Base-by-base conservation (phyloP, 2,329 filamentous ascomycete genomes). In the Fusarium camptoceras region DNA sequence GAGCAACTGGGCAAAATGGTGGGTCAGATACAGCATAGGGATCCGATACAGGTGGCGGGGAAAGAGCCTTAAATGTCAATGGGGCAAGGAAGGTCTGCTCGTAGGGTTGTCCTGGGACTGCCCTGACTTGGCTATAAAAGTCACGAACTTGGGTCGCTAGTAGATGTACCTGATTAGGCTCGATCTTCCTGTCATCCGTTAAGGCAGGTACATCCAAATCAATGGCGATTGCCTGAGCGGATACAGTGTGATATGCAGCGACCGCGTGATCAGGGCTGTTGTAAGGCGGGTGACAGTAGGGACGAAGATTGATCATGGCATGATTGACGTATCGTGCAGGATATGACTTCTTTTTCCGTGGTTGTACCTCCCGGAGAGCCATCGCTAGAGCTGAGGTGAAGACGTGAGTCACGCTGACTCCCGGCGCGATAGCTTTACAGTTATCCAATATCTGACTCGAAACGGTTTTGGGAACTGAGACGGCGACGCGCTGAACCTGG, bases 131-230 rank as follows among this genome's bases (percentile, higher is more conserved):
- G 8, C 14, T 34, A 0, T 61, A 51, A 2, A 59, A n/a, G 4
- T 51, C 44, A 25, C 18, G 44, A 7, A 60, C 44, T 1, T 31
- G 1, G 2, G 14, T 16, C 2, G 28, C 55, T 3, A 44, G 6
- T 10, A 18, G 4, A 9, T 37, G 3, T 5, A 61, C 4, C 4
- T 16, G 8, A n/a, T 20, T 41, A 2, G 7, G 2, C 0, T 4
- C 2, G 11, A 15, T 0, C 1, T 8, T 6, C 0, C 8, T 5
- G 1, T 4, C 18, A 1, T 16, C 18, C 2, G 8, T 5, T 3
- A 14, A 6, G 8, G 16, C 7, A 7, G 44, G 37, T 9, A 44
- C 37, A 7, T 37, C 5, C 4, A 61, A 0, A 3, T 61, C 59
- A 2, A 59, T 51, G 2, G 4, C 20, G 2, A 60, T 15, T 8